phyloP scores from a whole-genome alignment of 495 filamentous ascomycete genomes.

The Rostrohypoxylon terebratum region DNA sequence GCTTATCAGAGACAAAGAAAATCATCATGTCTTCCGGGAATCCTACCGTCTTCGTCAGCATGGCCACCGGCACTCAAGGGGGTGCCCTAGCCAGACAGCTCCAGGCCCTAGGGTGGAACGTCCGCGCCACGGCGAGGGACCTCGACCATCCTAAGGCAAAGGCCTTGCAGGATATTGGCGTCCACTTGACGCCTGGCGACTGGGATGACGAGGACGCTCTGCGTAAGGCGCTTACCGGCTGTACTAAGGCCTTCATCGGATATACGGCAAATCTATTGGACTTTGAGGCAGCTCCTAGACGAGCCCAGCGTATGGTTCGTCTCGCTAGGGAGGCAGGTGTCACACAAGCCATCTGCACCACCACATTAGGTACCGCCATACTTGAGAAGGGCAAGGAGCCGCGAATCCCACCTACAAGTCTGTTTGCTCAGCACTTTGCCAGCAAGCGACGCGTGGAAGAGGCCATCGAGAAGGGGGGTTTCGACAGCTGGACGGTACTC shows the following conservation, averaged over 20 bases:
- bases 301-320: constrained; percentile 52
- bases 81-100: constrained; percentile 54
- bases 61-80: constrained; percentile 61
- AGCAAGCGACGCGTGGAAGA: constrained; percentile 57
- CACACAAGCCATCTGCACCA: constrained; percentile 53
- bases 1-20: too few relatives aligned
- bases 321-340: constrained; percentile 56
- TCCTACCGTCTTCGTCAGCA: constrained; percentile 53
- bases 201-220: constrained; percentile 56
- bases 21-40: too few relatives aligned
- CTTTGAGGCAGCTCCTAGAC: constrained; percentile 16
- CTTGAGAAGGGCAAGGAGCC: constrained; percentile 39
- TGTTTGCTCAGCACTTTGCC: constrained; percentile 14
- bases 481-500: constrained; percentile 59
- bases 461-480: constrained; percentile 51
- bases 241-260: constrained; percentile 60
- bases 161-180: constrained; percentile 40
- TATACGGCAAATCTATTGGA: constrained; percentile 51
- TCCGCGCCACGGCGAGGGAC: constrained; percentile 56
- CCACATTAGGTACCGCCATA: constrained; percentile 49
- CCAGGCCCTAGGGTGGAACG: constrained; percentile 46
- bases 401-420: constrained; percentile 40
- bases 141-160: constrained; percentile 20
- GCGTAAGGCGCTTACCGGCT: constrained; percentile 51
- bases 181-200: constrained; percentile 52